Conservation (phyloP, 441 rosid genomes). For the Pelargonium fulgidum region DNA sequence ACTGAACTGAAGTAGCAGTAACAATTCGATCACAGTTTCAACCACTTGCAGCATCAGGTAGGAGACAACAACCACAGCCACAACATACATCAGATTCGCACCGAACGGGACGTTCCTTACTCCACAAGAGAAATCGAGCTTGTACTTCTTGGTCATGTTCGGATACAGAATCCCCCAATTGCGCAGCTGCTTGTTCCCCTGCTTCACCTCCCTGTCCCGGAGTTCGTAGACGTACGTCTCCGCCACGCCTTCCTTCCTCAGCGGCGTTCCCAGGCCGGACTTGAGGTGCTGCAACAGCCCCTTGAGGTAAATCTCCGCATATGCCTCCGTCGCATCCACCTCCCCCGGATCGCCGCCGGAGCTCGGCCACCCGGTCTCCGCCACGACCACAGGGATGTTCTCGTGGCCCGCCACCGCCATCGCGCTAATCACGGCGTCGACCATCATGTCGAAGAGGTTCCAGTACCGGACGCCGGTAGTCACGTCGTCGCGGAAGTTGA, state of each 20-base stretch:
- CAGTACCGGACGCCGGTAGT: slow-evolving; percentile 67
- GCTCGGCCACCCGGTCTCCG: slow-evolving; percentile 91
- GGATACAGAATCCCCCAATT: slow-evolving; percentile 69
- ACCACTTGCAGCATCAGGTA: neutral
- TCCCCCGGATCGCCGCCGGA: slow-evolving; percentile 43
- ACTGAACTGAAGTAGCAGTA: neutral
- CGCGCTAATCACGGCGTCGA: slow-evolving; percentile 55
- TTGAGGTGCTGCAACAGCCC: slow-evolving; percentile 50
- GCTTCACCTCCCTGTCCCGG: slow-evolving; percentile 40
- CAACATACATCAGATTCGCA: slow-evolving; percentile 18
- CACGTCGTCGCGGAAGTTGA: slow-evolving; percentile 67
- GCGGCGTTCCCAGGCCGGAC: slow-evolving; percentile 61
- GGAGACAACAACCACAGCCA: slow-evolving; percentile 14
- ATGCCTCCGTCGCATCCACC: slow-evolving; percentile 52
- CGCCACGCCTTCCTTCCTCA: slow-evolving; percentile 65
- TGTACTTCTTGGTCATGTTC: slow-evolving; percentile 58
- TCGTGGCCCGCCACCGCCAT: slow-evolving; percentile 70
- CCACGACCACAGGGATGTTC: slow-evolving; percentile 59
- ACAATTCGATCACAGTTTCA: neutral
- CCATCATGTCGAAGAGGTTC: slow-evolving; percentile 84
- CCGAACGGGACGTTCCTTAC: slow-evolving; percentile 8
- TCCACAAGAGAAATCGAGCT: slow-evolving; percentile 42
- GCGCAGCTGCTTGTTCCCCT: slow-evolving; percentile 22
- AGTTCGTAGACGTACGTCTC: slow-evolving; percentile 67
- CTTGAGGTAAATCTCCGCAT: slow-evolving; percentile 59